A percentile compares a stretch with the other conserved stretches of the same genome.
Conservation (phyloP, 2,329 filamentous ascomycete genomes). For the Cucurbitaria berberidis region DNA sequence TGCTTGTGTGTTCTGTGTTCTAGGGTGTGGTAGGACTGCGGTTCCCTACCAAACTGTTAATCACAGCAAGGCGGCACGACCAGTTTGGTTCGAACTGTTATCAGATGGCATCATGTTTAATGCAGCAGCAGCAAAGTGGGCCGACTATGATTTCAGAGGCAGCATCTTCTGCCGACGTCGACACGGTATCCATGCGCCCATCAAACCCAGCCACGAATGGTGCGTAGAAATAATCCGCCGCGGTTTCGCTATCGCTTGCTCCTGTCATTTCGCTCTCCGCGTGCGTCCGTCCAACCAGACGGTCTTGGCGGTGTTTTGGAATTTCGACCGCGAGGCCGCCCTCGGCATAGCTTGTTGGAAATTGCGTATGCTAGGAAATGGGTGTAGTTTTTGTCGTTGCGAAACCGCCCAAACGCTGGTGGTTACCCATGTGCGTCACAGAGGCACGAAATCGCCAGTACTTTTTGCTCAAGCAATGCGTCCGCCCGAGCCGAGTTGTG, state of each 20-base stretch:
- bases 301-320: slow-evolving; percentile 44
- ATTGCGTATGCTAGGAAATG: slow-evolving; percentile 32
- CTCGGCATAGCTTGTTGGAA: slow-evolving; percentile 30
- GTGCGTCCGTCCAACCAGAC: slow-evolving; percentile 28
- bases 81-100: slow-evolving; percentile 24
- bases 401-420: slow-evolving; percentile 46
- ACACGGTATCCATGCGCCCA: slow-evolving; percentile 41
- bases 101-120: slow-evolving; percentile 16
- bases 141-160: slow-evolving; percentile 17
- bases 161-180: slow-evolving; percentile 37
- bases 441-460: slow-evolving; percentile 11
- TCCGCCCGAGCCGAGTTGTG: slow-evolving; percentile 24
- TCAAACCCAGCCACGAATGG: slow-evolving; percentile 46
- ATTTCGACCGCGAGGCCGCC: slow-evolving; percentile 29
- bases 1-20: slow-evolving; percentile 13
- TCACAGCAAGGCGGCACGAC: slow-evolving; percentile 19
- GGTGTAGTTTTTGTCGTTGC: slow-evolving; percentile 32
- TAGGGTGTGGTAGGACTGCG: slow-evolving; percentile 25
- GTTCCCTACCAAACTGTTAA: slow-evolving; percentile 21
- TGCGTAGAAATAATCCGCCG: slow-evolving; percentile 37
- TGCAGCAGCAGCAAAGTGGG: slow-evolving; percentile 12
- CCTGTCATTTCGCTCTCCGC: slow-evolving; percentile 44
- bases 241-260: slow-evolving; percentile 34
- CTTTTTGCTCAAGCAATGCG: slow-evolving; percentile 20
- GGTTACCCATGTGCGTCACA: slow-evolving; percentile 45